These are phyloP conservation scores for Fusarium newnesense DNA, from an alignment of 2,329 filamentous ascomycete species.

Conservation along the genomic window DNA sequence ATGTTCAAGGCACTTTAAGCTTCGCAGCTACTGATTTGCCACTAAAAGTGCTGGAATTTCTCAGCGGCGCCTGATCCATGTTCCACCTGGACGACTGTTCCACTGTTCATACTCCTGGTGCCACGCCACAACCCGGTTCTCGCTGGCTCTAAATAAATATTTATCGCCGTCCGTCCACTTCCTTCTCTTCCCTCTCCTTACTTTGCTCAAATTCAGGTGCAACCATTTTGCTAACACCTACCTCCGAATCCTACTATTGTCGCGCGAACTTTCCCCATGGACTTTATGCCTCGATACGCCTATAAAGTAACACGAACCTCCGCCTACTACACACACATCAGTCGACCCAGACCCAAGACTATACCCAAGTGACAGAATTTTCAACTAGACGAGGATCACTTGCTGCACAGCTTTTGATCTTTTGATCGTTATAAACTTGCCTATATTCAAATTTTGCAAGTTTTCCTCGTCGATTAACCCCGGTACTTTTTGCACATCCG, in stretches of 20 bases:
- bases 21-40: conserved; percentile 27
- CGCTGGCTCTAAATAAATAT: conserved; percentile 37
- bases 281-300: conserved; percentile 41
- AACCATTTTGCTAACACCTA: conserved; percentile 25
- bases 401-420: conserved; percentile 32
- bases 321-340: conserved; percentile 32
- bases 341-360: conserved; percentile 35
- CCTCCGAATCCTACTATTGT: conserved; percentile 11
- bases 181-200: not conserved
- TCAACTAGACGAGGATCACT: conserved; percentile 38
- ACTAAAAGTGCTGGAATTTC: conserved; percentile 36
- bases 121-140: conserved; percentile 39
- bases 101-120: conserved; percentile 29
- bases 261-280: conserved; percentile 36
- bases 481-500: not conserved
- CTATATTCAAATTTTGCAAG: conserved; percentile 25
- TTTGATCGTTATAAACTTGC: conserved; percentile 9
- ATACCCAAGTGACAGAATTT: conserved; percentile 38
- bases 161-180: conserved; percentile 29
- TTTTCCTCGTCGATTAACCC: conserved; percentile 40
- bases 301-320: conserved; percentile 34
- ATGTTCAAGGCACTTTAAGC: conserved; percentile 8
- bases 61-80: conserved; percentile 30
- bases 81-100: not conserved
- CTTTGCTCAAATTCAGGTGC: conserved; percentile 28